phyloP scores from a whole-genome alignment of 2,329 filamentous ascomycete genomes.

The Fusarium avenaceum region DNA sequence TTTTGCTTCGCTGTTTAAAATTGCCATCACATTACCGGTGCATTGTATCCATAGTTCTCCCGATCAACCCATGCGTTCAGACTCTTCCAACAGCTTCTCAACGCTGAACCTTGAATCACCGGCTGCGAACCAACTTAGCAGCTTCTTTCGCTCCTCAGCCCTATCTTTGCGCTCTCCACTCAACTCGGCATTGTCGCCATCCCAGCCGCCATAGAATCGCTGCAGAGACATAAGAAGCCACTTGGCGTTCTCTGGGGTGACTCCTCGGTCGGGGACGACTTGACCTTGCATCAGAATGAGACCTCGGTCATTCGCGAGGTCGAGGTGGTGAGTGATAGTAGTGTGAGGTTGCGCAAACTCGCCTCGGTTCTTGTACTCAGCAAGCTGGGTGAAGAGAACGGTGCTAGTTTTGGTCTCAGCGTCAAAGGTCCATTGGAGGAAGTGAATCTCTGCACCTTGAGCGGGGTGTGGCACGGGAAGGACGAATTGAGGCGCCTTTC shows the following conservation, averaged over 20 bases:
- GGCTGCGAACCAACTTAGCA: slow-evolving; percentile 85
- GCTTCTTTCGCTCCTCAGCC: slow-evolving; percentile 71
- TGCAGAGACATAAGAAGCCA: slow-evolving; percentile 95
- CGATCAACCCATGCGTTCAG: slow-evolving; percentile 77
- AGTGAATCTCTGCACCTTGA: slow-evolving; percentile 90
- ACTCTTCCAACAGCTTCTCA: slow-evolving; percentile 88
- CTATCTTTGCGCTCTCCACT: slow-evolving; percentile 65
- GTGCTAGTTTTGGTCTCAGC: slow-evolving; percentile 72
- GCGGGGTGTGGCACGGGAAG: slow-evolving; percentile 81
- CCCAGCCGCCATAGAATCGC: slow-evolving; percentile 85
- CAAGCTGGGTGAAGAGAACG: slow-evolving; percentile 93
- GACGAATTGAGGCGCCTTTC: slow-evolving; percentile 86
- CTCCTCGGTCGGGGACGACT: slow-evolving; percentile 80
- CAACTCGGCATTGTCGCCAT: slow-evolving; percentile 56
- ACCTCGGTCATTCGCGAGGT: slow-evolving; percentile 79
- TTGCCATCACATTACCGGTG: not conserved
- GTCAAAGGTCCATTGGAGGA: slow-evolving; percentile 96
- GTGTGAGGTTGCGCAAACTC: slow-evolving; percentile 94
- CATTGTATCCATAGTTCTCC: not conserved
- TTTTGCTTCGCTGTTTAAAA: slow-evolving; percentile 5
- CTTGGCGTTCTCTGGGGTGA: slow-evolving; percentile 84
- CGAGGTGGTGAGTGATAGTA: slow-evolving; percentile 90
- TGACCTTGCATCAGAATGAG: slow-evolving; percentile 88
- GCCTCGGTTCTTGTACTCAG: slow-evolving; percentile 90
- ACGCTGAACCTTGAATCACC: slow-evolving; percentile 86